A percentile compares a stretch with the other conserved stretches of the same genome.
phyloP scores from a whole-genome alignment of 768 basidiomycete genomes.

The Boletus tylopilopsis region DNA sequence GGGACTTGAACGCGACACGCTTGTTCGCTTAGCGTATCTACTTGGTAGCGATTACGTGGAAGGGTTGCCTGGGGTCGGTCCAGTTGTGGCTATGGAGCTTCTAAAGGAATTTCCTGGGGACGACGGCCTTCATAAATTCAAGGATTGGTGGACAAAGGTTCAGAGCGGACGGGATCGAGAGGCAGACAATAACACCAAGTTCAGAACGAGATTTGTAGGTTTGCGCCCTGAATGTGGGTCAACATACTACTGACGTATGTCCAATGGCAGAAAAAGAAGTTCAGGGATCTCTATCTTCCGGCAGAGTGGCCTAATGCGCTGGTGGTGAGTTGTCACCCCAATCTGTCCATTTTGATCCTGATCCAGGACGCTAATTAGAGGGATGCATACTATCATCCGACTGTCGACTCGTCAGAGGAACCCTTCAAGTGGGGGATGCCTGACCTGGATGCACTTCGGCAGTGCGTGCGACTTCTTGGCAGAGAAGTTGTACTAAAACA shows the following conservation, averaged over 20 bases:
- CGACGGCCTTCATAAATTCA: constrained; percentile 82
- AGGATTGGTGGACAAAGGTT: constrained; percentile 91
- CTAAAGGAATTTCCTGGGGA: constrained; percentile 89
- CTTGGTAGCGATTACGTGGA: constrained; percentile 97
- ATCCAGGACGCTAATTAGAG: constrained; percentile 42
- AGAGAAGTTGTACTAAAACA: constrained; percentile 7
- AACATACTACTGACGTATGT: constrained; percentile 10
- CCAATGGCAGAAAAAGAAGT: constrained; percentile 75
- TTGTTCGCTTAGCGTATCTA: constrained; percentile 88
- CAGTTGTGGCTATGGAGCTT: constrained; percentile 94
- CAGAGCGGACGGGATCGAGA: constrained; percentile 83
- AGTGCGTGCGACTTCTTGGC: constrained; percentile 48
- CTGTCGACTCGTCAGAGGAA: constrained; percentile 87
- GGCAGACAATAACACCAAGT: constrained; percentile 71
- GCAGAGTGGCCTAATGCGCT: constrained; percentile 90
- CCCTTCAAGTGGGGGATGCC: constrained; percentile 96
- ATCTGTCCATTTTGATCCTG: constrained; percentile 2
- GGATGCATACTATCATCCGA: constrained; percentile 91
- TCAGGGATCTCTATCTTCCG: constrained; percentile 76
- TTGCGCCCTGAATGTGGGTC: constrained; percentile 1
- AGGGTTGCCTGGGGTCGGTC: constrained; percentile 87
- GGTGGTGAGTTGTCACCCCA: constrained; percentile 55
- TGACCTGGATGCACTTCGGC: constrained; percentile 89
- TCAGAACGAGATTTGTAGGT: constrained; percentile 82
- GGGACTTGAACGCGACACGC: constrained; percentile 78